Conservation (phyloP, 78 protist genomes). For the Trichosphaerium sp. region DNA sequence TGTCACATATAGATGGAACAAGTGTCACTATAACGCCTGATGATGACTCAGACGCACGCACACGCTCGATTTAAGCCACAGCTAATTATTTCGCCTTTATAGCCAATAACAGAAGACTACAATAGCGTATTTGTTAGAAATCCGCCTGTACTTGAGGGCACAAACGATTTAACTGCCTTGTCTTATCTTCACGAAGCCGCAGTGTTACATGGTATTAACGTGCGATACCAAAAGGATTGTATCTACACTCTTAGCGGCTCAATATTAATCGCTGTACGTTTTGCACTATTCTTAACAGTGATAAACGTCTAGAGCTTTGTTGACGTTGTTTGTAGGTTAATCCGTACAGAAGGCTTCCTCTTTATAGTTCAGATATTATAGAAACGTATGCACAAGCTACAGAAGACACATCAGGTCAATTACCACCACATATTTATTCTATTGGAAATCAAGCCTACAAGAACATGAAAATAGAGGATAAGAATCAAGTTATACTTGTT, state of each 20-base stretch:
- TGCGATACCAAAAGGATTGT: slow-evolving; percentile 34
- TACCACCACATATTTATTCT: slow-evolving; percentile 62
- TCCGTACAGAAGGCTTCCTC: slow-evolving; percentile 16
- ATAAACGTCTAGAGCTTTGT: too few species aligned
- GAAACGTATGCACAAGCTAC: slow-evolving; percentile 27
- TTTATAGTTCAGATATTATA: slow-evolving; percentile 47
- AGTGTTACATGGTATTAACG: slow-evolving; percentile 53
- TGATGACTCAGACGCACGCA: too few species aligned
- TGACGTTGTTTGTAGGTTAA: too few species aligned
- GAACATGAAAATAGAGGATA: slow-evolving; percentile 41
- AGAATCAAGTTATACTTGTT: slow-evolving; percentile 27
- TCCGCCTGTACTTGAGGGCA: slow-evolving; percentile 55
- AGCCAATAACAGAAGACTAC: too few species aligned
- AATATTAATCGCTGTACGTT: slow-evolving; percentile 36
- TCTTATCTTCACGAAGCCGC: slow-evolving; percentile 53
- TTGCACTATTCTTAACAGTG: too few species aligned
- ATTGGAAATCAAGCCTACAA: slow-evolving; percentile 48
- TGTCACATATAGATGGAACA: too few species aligned
- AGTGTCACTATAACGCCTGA: too few species aligned
- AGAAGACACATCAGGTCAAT: too few species aligned
- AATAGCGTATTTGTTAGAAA: slow-evolving; percentile 27
- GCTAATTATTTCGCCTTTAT: too few species aligned
- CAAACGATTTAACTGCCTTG: slow-evolving; percentile 54
- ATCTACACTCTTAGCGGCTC: slow-evolving; percentile 54
- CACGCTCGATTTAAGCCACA: too few species aligned